Base-by-base conservation (phyloP, 2,329 filamentous ascomycete species). In the Penicillium aurantiogriseum region DNA sequence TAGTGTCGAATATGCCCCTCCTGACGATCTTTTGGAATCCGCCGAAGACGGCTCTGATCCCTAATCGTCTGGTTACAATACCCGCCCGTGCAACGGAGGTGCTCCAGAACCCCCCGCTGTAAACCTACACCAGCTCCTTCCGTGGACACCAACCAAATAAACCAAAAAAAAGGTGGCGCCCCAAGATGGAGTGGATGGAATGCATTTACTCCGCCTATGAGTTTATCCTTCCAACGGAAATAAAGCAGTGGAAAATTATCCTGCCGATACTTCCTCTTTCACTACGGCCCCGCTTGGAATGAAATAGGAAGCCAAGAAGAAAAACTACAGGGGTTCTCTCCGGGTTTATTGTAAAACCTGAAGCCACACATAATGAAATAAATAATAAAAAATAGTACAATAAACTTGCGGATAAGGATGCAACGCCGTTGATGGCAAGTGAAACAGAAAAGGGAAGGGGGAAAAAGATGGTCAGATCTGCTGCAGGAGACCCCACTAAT, bases 1-100 rank as follows among this genome's bases (percentile, higher is more conserved):
- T 9, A 25, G 17, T 13, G 47, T 46, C 33, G n/a, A 38, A 38
- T 51, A 42, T 35, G 25, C 42, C 54, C 54, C 49, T 57, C 54
- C 49, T 57, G 54, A 47, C 54, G 54, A 57, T 57, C 54, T 39
- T 39, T 46, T 38, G 10, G 46, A 43, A 33, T 53, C 48, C 54
- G 44, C 44, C 45, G 29, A 53, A 56, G 54, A 52, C 49, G 48
- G 54, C 36, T 51, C 21, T 56, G 7, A 17, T 25, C 35, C 54
- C 27, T 42, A 36, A 46, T 47, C 43, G 49, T 25, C 23, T 53
- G 43, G 42, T 53, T 31, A 47, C 27, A 46, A 40, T 47, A 53
- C 33, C 49, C 40, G 35, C 27, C 47, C 42, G 36, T 52, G 35
- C 36, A 25, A 47, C 13, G 17, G 42, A 47, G 42, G n/a, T 29